Base-by-base conservation (phyloP, 208 protist genomes). In the Trypanosoma vivax region DNA sequence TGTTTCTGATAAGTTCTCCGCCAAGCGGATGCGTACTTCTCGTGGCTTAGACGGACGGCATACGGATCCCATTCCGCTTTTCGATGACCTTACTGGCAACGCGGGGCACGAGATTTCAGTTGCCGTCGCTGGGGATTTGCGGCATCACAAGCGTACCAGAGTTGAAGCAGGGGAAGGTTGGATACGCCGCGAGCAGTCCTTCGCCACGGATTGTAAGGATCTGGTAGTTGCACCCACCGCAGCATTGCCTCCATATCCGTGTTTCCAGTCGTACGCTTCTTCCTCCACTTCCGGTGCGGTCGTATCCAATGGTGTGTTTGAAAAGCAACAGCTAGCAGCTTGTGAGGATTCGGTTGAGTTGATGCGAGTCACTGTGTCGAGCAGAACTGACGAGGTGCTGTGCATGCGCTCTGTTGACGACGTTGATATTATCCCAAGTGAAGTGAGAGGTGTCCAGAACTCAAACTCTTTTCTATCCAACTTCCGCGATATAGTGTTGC, bases 31-130 rank as follows among this genome's bases (percentile, higher is more conserved):
- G 35, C 30, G 38, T 38, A 5, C 47, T 30, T 4, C 9, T 14
- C 14, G 33, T 28, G 41, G 39, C 40, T 53, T 29, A 39, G 21
- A 40, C 31, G 79, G 71, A 0, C 66, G 79, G 16, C 62, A 49
- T 23, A 87, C 71, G 5, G 71, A 87, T 31, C 68, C 74, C 23
- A 64, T 73, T 27, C 79, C 71, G 9, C 73, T 87, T 30, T 87
- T 87, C 39, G 50, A 65, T 1, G 74, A 79, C 5, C 19, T 63
- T 5, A 9, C 37, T 13, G 41, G 48, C 16, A 64, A 50, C 53
- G 37, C 4, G 3, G 57, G 35, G 4, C 29, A 16, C 18, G 56
- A 52, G 14, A 21, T n/a, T 29, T 28, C 7, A 1, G 49, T 18
- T 2, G 56, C 27, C 11, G 38, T 14, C 5, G 45, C 0, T 28